These are phyloP conservation scores for Pleoardoris graminearum DNA, from an alignment of 2,329 filamentous ascomycete species.

Conservation along the genomic window DNA sequence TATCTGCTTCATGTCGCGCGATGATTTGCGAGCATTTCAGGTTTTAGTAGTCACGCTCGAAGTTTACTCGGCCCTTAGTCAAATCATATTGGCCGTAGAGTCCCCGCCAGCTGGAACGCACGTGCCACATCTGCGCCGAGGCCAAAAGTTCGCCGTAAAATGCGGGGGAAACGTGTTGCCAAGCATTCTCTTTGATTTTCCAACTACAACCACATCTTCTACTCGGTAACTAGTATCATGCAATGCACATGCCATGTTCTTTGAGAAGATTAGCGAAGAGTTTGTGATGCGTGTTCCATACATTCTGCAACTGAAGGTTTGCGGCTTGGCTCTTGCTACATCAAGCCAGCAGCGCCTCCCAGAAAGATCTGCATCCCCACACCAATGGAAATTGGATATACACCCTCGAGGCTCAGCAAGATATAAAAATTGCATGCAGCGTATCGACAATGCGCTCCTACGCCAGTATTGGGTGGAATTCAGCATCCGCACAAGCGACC, in stretches of 20 bases:
- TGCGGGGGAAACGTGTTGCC: slow-evolving; percentile 2
- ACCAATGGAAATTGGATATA: not conserved
- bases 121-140: slow-evolving; percentile 1
- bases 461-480: not conserved
- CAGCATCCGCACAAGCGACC: too few species aligned
- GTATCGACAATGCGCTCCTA: not conserved
- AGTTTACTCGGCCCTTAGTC: not conserved
- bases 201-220: too few species aligned
- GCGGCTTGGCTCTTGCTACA: not conserved
- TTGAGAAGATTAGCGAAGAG: too few species aligned
- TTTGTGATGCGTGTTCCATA: not conserved
- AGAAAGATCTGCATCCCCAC: not conserved
- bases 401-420: not conserved
- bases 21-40: not conserved
- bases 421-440: not conserved
- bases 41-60: too few species aligned
- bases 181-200: not conserved
- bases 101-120: not conserved
- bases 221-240: not conserved
- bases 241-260: not conserved
- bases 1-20: not conserved
- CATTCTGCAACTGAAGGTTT: too few species aligned
- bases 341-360: too few species aligned
- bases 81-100: not conserved
- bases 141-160: slow-evolving; percentile 2